Evolutionary conservation across 1,284 basidiomycete genomes (phyloP), one percentile per base, ranked within the genome.

Genomic region (Ceratobasidium sp.): DNA sequence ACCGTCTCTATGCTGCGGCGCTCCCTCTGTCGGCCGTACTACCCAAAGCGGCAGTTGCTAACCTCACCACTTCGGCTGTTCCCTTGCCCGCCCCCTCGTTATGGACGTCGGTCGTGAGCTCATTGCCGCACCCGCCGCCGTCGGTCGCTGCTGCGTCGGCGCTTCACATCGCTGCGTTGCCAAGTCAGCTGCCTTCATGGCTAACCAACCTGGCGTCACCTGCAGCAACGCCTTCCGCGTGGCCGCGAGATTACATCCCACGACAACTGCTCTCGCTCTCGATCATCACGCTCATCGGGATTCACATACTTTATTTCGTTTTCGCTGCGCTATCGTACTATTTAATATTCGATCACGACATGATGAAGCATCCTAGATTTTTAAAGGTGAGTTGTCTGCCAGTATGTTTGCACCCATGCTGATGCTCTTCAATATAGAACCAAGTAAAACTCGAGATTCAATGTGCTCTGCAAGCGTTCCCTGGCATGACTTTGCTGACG

Each of bases 311-410:
- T 69, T 97, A 99, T 86, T 97, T 98, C 85, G 77, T 92, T 57
- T 94, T 98, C 82, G 96, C 96, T 38, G 87, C 89, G 42, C 83
- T 96, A 13, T 96, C 96, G 3, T 99, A 96, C 86, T 87, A 86
- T 77, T 93, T 89, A 85, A 90, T 99, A 79, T 99, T 98, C 90
- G 97, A 99, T 86, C 93, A 96, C 82, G 92, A 97, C 33, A 96
- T 99, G 91, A 96, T 96, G 92, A 90, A 91, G 67, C 97, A 99
- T 86, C 98, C 97, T 0, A 90, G 93, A 44, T 99, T 97, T 87
- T 88, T 98, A 73, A 94, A 95, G 83, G 71, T 56, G 38, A 62
- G 70, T 44, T 13, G 28, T 15, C 12, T 90, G 95, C 82, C 97
- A 98, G 85, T n/a, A 13, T 33, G 90, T 96, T 80, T 23, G 3